Evolutionary conservation across 768 basidiomycete species (phyloP).

Genomic region (Boletus reticuloceps): DNA sequence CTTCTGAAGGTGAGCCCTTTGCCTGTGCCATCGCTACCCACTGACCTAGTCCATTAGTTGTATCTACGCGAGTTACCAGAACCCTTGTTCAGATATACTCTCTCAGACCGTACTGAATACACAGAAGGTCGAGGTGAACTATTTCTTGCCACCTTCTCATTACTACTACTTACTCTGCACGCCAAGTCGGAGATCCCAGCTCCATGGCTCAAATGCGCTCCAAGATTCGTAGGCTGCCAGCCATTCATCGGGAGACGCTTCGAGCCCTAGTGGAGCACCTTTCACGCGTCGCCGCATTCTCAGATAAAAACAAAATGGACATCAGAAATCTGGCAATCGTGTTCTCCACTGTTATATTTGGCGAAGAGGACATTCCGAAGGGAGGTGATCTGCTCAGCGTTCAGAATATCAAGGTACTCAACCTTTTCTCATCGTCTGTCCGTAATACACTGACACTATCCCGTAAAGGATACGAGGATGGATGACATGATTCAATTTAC

Average conservation of each 20-base stretch:
- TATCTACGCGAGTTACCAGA: constrained; percentile 89
- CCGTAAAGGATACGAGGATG: constrained; percentile 64
- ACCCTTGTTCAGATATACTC: constrained; percentile 78
- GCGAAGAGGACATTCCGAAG: constrained; percentile 86
- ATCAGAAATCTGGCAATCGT: constrained; percentile 89
- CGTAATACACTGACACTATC: background rate
- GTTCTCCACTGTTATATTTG: constrained; percentile 86
- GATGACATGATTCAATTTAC: constrained; percentile 81
- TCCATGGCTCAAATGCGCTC: constrained; percentile 77
- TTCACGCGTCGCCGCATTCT: constrained; percentile 59
- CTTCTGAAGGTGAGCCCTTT: constrained; percentile 65
- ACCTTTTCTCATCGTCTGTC: constrained; percentile 33
- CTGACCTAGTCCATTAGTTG: constrained; percentile 39
- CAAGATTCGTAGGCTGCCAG: constrained; percentile 80
- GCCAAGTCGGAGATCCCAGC: constrained; percentile 61
- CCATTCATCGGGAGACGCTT: constrained; percentile 83
- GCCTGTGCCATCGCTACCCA: background rate
- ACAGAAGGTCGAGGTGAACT: constrained; percentile 68
- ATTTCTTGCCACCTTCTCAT: background rate
- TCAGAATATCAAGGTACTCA: constrained; percentile 67
- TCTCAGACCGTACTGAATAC: constrained; percentile 80
- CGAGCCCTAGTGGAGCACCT: constrained; percentile 83
- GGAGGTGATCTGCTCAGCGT: constrained; percentile 72
- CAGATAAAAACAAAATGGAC: constrained; percentile 90
- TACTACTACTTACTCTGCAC: background rate